Percentiles rank a stretch among this genome's conserved stretches.
phyloP scores from a whole-genome alignment of 352 stramenopile species.

The Globisporangium recalcitrans region DNA sequence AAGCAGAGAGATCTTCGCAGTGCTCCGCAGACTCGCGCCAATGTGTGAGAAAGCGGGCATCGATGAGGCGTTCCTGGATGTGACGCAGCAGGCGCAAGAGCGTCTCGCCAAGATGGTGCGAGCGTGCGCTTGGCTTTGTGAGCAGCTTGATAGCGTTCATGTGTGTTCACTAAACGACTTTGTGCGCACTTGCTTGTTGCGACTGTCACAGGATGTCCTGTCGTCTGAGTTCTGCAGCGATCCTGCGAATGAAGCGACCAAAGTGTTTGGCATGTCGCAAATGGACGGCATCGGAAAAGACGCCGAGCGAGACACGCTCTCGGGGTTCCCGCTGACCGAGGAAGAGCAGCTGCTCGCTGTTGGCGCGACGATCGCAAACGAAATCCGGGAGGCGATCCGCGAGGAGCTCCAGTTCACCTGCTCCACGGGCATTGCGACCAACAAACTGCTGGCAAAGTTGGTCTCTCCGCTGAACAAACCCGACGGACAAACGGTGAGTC shows the following conservation, averaged over 20 bases:
- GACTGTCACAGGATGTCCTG: constrained; percentile 24
- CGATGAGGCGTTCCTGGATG: constrained; percentile 80
- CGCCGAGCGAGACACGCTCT: constrained; percentile 19
- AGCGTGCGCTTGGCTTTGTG: neutral
- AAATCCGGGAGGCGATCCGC: constrained; percentile 68
- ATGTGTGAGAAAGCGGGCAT: constrained; percentile 74
- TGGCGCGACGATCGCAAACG: constrained; percentile 54
- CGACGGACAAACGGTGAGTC: constrained; percentile 57
- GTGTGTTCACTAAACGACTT: neutral
- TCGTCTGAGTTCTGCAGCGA: constrained; percentile 67
- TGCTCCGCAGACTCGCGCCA: constrained; percentile 42
- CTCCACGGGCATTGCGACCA: constrained; percentile 69
- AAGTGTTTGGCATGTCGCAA: constrained; percentile 57
- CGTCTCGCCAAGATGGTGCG: constrained; percentile 43
- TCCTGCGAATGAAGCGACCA: constrained; percentile 48
- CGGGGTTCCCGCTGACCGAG: constrained; percentile 55
- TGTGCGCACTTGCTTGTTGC: constrained; percentile 3
- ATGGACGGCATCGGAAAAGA: constrained; percentile 31
- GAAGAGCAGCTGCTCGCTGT: constrained; percentile 64
- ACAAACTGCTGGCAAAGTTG: constrained; percentile 79
- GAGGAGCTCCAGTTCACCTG: constrained; percentile 68
- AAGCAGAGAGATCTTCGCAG: constrained; percentile 72
- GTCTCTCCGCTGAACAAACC: constrained; percentile 79
- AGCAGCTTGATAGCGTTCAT: neutral
- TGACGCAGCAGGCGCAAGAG: constrained; percentile 58